phyloP scores from a whole-genome alignment of 2,329 filamentous ascomycete species.

The Coniochaeta sp. region DNA sequence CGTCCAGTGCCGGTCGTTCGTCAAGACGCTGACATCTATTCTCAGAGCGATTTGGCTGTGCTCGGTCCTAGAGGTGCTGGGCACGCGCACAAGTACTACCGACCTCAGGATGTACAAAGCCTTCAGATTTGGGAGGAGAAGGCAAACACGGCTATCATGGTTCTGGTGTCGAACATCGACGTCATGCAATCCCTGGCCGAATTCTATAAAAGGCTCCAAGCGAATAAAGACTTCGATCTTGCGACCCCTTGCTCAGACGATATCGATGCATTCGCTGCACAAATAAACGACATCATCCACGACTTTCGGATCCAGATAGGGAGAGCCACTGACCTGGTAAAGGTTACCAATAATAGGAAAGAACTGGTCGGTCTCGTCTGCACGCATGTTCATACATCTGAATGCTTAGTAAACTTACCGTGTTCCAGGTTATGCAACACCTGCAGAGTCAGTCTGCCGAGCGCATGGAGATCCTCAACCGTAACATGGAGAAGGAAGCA shows the following conservation, averaged over 20 bases:
- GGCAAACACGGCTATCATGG: slow-evolving; percentile 24
- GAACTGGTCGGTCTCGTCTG: slow-evolving; percentile 15
- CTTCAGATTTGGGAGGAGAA: slow-evolving; percentile 30
- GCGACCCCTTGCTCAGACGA: slow-evolving; percentile 12
- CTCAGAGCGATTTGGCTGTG: slow-evolving; percentile 12
- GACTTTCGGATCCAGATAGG: slow-evolving; percentile 27
- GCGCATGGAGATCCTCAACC: slow-evolving; percentile 18
- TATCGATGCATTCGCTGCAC: slow-evolving; percentile 16
- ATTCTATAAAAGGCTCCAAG: slow-evolving; percentile 18
- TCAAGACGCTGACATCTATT: background rate
- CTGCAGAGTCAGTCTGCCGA: slow-evolving; percentile 22
- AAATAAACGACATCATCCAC: slow-evolving; percentile 24
- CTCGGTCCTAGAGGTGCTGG: slow-evolving; percentile 9
- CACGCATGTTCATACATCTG: background rate
- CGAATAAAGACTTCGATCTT: slow-evolving; percentile 16
- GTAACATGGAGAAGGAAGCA: slow-evolving; percentile 17
- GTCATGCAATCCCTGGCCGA: slow-evolving; percentile 21
- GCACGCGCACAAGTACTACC: slow-evolving; percentile 12
- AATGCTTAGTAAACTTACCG: background rate
- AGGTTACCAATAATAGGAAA: slow-evolving; percentile 27
- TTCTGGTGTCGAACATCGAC: slow-evolving; percentile 28
- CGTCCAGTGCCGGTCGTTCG: background rate
- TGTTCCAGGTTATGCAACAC: slow-evolving; percentile 22
- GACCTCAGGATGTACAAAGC: slow-evolving; percentile 19
- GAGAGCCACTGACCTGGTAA: slow-evolving; percentile 22